Conservation (phyloP, 2,329 filamentous ascomycete species). For the Chrysoporthe cubensis region DNA sequence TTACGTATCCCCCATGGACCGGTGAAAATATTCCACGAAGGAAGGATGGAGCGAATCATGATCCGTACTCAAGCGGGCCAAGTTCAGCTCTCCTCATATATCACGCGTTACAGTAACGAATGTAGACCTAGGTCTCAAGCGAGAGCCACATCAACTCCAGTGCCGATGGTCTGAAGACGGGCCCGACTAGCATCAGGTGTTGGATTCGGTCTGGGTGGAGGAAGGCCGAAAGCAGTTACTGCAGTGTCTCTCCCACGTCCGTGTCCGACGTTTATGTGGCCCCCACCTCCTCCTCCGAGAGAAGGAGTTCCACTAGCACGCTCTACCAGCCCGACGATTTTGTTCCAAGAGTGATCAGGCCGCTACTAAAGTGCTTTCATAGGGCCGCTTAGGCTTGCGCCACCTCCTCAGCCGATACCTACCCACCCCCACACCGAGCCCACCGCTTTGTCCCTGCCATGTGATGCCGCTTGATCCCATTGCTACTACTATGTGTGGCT, state of each 20-base stretch:
- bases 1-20: neutral
- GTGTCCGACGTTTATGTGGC: neutral
- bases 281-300: slow-evolving; percentile 24
- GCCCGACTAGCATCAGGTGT: no score
- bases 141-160: neutral
- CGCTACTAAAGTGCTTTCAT: neutral
- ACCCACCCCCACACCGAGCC: slow-evolving; percentile 22
- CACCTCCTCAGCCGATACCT: slow-evolving; percentile 22
- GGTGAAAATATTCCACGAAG: slow-evolving; percentile 16
- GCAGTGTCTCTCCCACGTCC: slow-evolving; percentile 4
- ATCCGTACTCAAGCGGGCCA: neutral
- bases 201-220: no score
- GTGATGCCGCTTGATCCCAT: neutral
- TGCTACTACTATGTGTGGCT: neutral
- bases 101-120: no score
- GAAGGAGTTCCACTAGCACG: neutral
- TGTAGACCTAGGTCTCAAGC: neutral
- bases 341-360: neutral
- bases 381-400: slow-evolving; percentile 19
- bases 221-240: neutral
- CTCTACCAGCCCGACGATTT: neutral
- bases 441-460: slow-evolving; percentile 4
- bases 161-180: neutral
- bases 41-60: neutral
- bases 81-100: neutral